Conservation (phyloP, 2,329 filamentous ascomycete genomes). For the Hysterium pulicare region DNA sequence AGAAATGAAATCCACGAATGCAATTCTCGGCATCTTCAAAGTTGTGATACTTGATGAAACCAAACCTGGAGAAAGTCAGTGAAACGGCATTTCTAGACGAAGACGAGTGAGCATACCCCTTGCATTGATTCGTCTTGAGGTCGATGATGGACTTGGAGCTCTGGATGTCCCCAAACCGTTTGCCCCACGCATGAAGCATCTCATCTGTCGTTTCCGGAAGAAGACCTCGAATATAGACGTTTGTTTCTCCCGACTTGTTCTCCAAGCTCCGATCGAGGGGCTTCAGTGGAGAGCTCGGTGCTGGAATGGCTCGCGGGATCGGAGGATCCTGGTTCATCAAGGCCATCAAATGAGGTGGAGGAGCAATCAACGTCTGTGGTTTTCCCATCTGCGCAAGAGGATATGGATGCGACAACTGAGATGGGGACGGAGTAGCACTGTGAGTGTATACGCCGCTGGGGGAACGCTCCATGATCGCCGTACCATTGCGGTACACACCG, state of each 20-base stretch:
- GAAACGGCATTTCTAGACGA: background rate
- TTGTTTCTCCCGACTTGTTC: slow-evolving; percentile 92
- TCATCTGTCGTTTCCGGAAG: slow-evolving; percentile 94
- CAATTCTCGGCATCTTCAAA: slow-evolving; percentile 89
- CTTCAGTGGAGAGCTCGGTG: slow-evolving; percentile 81
- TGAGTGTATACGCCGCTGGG: slow-evolving; percentile 47
- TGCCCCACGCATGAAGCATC: slow-evolving; percentile 75
- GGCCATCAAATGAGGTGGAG: slow-evolving; percentile 45
- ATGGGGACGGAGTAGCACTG: slow-evolving; percentile 49
- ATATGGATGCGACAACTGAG: slow-evolving; percentile 45
- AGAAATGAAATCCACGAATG: slow-evolving; percentile 89
- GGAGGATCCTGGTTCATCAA: slow-evolving; percentile 66
- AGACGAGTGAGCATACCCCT: slow-evolving; percentile 63
- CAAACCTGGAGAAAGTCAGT: slow-evolving; percentile 62
- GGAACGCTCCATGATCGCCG: slow-evolving; percentile 49
- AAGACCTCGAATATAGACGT: slow-evolving; percentile 96
- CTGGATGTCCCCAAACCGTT: slow-evolving; percentile 88
- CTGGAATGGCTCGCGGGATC: slow-evolving; percentile 85
- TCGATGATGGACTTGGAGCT: slow-evolving; percentile 99
- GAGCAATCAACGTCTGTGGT: slow-evolving; percentile 35
- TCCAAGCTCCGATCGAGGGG: slow-evolving; percentile 91
- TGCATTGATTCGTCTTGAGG: slow-evolving; percentile 86
- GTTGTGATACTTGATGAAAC: slow-evolving; percentile 92
- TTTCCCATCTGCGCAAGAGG: slow-evolving; percentile 39
- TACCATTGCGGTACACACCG: slow-evolving; percentile 43